phyloP scores from a whole-genome alignment of 2,329 filamentous ascomycete species.

The Colletotrichum neosansevieriae region DNA sequence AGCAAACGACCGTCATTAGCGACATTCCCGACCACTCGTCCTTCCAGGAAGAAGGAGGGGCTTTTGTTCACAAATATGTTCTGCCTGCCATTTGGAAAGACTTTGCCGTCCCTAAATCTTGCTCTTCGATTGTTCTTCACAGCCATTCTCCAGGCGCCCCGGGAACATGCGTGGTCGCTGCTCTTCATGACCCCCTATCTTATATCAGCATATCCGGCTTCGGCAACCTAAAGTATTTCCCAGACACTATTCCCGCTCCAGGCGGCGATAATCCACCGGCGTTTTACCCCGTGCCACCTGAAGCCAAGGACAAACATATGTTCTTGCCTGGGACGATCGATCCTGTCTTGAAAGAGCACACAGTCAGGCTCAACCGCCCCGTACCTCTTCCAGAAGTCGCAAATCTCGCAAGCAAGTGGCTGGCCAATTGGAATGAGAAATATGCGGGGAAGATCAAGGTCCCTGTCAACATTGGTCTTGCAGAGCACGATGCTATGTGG shows the following conservation, averaged over 20 bases:
- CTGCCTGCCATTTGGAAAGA: slow-evolving; percentile 42
- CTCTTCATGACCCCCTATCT: slow-evolving; percentile 40
- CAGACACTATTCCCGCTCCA: neutral
- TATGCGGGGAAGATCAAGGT: slow-evolving; percentile 37
- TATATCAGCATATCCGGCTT: slow-evolving; percentile 43
- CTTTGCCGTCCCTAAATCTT: slow-evolving; percentile 38
- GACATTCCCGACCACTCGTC: slow-evolving; percentile 26
- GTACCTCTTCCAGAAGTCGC: slow-evolving; percentile 38
- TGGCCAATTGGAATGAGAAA: slow-evolving; percentile 22
- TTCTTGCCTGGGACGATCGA: slow-evolving; percentile 39
- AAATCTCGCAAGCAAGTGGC: slow-evolving; percentile 26
- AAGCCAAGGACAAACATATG: slow-evolving; percentile 40
- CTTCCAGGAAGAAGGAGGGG: slow-evolving; percentile 33
- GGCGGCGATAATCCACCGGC: slow-evolving; percentile 12
- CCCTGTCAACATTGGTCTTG: slow-evolving; percentile 42
- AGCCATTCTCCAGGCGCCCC: slow-evolving; percentile 42
- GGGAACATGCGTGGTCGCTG: slow-evolving; percentile 41
- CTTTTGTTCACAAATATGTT: slow-evolving; percentile 36
- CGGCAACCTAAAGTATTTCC: slow-evolving; percentile 25
- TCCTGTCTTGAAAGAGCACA: slow-evolving; percentile 36
- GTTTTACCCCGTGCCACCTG: slow-evolving; percentile 8
- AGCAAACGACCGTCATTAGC: slow-evolving; percentile 35
- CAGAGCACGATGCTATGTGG: slow-evolving; percentile 42
- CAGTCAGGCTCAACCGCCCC: slow-evolving; percentile 36
- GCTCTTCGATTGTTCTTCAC: slow-evolving; percentile 41